phyloP scores from a whole-genome alignment of 2,329 filamentous ascomycete species.

The Tolypocladium pustulatum region DNA sequence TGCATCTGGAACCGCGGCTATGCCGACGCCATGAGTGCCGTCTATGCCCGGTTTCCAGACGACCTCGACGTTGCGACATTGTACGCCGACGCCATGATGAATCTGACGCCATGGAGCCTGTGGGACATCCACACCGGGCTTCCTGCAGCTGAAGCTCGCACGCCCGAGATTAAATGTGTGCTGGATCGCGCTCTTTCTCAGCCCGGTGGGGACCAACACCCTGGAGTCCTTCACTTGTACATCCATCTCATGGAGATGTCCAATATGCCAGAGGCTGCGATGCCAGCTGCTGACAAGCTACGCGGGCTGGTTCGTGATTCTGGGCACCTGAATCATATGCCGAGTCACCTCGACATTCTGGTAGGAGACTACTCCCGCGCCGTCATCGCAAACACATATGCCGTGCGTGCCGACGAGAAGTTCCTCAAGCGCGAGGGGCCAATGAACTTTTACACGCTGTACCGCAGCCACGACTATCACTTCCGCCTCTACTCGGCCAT shows the following conservation, averaged over 20 bases:
- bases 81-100: constrained; percentile 35
- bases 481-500: constrained; percentile 69
- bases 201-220: constrained; percentile 37
- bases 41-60: constrained; percentile 23
- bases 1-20: constrained; percentile 25
- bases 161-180: constrained; percentile 20
- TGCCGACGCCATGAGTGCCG: constrained; percentile 28
- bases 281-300: constrained; percentile 50
- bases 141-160: constrained; percentile 20
- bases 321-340: constrained; percentile 68
- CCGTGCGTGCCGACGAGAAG: constrained; percentile 57
- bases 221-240: constrained; percentile 64
- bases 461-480: constrained; percentile 65
- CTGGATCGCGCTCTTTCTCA: constrained; percentile 37
- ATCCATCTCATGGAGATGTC: constrained; percentile 77
- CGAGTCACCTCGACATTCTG: constrained; percentile 64
- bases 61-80: constrained; percentile 27
- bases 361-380: constrained; percentile 60
- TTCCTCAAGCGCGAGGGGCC: constrained; percentile 49
- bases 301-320: constrained; percentile 57
- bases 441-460: constrained; percentile 67
- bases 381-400: constrained; percentile 55
- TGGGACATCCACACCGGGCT: constrained; percentile 28
- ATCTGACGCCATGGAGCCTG: constrained; percentile 34
- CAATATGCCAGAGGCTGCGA: constrained; percentile 48